Conservation (phyloP, 2,329 filamentous ascomycete genomes). For the Pseudogymnoascus sp. region DNA sequence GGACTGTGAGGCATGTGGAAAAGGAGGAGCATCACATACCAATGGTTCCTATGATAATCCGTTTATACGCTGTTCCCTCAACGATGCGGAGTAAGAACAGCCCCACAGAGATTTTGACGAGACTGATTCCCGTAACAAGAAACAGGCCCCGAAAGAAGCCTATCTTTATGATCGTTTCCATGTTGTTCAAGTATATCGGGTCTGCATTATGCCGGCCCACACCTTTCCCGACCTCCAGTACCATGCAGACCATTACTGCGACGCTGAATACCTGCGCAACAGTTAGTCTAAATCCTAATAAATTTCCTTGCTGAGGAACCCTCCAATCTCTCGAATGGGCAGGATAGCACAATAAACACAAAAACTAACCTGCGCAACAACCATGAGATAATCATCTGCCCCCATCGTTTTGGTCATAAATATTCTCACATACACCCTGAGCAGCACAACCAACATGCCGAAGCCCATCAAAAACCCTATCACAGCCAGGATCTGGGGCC, state of each 20-base stretch:
- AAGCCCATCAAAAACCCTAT: constrained; percentile 31
- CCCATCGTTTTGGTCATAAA: constrained; percentile 38
- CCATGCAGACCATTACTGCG: constrained; percentile 17
- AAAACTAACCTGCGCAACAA: constrained; percentile 32
- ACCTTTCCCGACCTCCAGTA: neutral
- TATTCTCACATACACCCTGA: constrained; percentile 36
- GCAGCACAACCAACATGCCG: constrained; percentile 29
- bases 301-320: neutral
- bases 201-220: neutral
- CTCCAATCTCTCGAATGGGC: neutral
- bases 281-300: neutral
- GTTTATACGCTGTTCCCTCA: constrained; percentile 31
- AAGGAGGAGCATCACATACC: constrained; percentile 25
- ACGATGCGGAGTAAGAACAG: constrained; percentile 38
- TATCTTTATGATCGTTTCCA: neutral
- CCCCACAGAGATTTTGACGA: constrained; percentile 40
- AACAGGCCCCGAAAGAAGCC: neutral
- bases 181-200: neutral
- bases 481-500: constrained; percentile 31
- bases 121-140: constrained; percentile 35
- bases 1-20: neutral
- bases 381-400: constrained; percentile 39
- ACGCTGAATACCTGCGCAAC: constrained; percentile 20
- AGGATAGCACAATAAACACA: constrained; percentile 11
- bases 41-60: constrained; percentile 35